Conservation (phyloP, 2,329 filamentous ascomycete genomes). For the Triangularia setosa region DNA sequence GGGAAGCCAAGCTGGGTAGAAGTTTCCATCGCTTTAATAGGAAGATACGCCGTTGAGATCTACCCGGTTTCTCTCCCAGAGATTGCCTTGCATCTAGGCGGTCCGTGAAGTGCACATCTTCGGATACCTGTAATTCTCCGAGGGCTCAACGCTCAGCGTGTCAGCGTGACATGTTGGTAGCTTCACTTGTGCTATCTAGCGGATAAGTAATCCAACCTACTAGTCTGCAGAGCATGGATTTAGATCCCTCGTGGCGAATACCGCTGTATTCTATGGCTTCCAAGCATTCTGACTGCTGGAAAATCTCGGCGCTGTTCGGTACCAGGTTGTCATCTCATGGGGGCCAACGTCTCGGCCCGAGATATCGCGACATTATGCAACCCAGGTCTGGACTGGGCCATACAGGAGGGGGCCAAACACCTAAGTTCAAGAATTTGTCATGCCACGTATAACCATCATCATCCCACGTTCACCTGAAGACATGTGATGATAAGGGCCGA, state of each 20-base stretch:
- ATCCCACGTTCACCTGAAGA: background rate
- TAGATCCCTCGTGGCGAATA: background rate
- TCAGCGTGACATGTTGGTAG: slow-evolving; percentile 4
- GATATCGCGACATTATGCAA: slow-evolving; percentile 5
- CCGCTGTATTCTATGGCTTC: background rate
- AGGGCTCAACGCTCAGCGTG: background rate
- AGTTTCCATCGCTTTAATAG: slow-evolving; percentile 9
- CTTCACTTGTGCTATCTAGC: background rate
- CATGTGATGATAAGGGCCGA: background rate
- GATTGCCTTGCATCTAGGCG: slow-evolving; percentile 12
- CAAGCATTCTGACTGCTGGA: slow-evolving; percentile 11
- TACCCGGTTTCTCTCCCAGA: slow-evolving; percentile 18
- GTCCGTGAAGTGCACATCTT: background rate
- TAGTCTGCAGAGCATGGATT: background rate
- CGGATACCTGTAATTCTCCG: slow-evolving; percentile 18
- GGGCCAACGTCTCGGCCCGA: background rate
- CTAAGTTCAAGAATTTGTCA: background rate
- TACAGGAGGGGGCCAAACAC: background rate
- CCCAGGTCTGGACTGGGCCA: background rate
- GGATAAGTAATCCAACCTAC: background rate
- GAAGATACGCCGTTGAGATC: slow-evolving; percentile 12
- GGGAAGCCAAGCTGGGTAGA: background rate
- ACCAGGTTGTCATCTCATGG: slow-evolving; percentile 1
- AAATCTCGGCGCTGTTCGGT: slow-evolving; percentile 12
- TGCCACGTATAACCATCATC: background rate